Evolutionary conservation across 768 basidiomycete species (phyloP).

Genomic region (Boletus tylopilopsis): DNA sequence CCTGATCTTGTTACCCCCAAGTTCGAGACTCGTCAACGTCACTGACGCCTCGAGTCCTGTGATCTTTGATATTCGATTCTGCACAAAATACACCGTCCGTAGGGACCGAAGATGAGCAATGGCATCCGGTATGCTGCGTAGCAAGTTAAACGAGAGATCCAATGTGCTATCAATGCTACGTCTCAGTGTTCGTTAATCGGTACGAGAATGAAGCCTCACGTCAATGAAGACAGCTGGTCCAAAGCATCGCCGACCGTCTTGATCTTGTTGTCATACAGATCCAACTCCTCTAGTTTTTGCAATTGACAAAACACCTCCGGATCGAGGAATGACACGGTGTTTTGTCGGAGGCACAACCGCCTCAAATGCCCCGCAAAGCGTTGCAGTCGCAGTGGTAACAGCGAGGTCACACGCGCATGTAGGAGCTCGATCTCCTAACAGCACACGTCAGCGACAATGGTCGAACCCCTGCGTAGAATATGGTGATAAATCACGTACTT

Average conservation of each 20-base stretch:
- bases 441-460: not conserved
- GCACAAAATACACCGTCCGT: slow-evolving; percentile 86
- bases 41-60: slow-evolving; percentile 54
- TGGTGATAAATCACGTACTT: slow-evolving; percentile 44
- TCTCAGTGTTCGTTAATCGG: not conserved
- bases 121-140: slow-evolving; percentile 65
- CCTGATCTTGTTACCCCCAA: slow-evolving; percentile 90
- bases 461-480: not conserved
- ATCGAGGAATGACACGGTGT: slow-evolving; percentile 70
- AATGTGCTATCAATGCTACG: slow-evolving; percentile 49
- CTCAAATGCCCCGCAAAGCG: slow-evolving; percentile 70
- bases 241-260: slow-evolving; percentile 69
- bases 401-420: slow-evolving; percentile 70
- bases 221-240: slow-evolving; percentile 49
- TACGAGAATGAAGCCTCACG: slow-evolving; percentile 38
- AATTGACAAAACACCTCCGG: slow-evolving; percentile 66
- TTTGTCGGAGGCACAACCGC: slow-evolving; percentile 83
- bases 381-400: slow-evolving; percentile 61
- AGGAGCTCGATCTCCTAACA: slow-evolving; percentile 81
- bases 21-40: slow-evolving; percentile 77
- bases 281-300: slow-evolving; percentile 77
- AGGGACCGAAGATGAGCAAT: slow-evolving; percentile 58
- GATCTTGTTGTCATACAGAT: slow-evolving; percentile 94
- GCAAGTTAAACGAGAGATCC: slow-evolving; percentile 93
- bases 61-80: slow-evolving; percentile 89